These are phyloP conservation scores for Articulospora tetracladia DNA, from an alignment of 495 filamentous ascomycete species.

Conservation along the genomic window DNA sequence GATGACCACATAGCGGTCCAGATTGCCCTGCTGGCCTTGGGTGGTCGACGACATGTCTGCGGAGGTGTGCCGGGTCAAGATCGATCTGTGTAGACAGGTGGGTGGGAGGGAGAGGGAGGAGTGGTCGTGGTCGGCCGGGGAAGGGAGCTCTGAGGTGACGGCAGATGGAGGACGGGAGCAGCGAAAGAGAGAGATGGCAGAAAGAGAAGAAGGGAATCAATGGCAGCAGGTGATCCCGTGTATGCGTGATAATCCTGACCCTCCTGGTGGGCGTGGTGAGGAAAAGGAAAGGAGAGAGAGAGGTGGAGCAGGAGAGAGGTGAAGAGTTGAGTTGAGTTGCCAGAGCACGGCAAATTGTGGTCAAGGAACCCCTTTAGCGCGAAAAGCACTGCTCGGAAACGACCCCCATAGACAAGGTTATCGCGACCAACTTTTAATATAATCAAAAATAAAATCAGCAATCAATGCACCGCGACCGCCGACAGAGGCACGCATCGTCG, in stretches of 20 bases:
- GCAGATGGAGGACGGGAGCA: background rate
- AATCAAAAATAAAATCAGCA: too few relatives aligned
- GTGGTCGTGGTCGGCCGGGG: background rate
- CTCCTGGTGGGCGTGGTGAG: background rate
- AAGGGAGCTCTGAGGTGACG: background rate
- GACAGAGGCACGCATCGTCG: background rate
- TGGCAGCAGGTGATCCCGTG: background rate
- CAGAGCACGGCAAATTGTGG: background rate
- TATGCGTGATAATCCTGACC: background rate
- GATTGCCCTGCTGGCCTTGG: constrained; percentile 43
- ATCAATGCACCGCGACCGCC: background rate
- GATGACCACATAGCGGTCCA: constrained; percentile 95
- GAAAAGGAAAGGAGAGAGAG: background rate
- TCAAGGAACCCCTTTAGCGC: background rate
- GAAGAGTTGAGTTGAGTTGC: background rate
- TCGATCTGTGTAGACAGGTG: background rate
- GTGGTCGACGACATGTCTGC: constrained; percentile 23
- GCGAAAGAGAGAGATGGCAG: background rate
- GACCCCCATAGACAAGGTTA: background rate
- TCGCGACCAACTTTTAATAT: too few relatives aligned
- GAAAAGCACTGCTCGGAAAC: background rate
- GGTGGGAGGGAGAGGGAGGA: background rate
- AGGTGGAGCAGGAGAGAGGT: background rate
- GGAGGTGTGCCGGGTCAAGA: background rate
- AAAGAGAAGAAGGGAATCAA: background rate